These are phyloP conservation scores for Neurospora pannonica DNA, from an alignment of 495 filamentous ascomycete species.

Conservation along the genomic window DNA sequence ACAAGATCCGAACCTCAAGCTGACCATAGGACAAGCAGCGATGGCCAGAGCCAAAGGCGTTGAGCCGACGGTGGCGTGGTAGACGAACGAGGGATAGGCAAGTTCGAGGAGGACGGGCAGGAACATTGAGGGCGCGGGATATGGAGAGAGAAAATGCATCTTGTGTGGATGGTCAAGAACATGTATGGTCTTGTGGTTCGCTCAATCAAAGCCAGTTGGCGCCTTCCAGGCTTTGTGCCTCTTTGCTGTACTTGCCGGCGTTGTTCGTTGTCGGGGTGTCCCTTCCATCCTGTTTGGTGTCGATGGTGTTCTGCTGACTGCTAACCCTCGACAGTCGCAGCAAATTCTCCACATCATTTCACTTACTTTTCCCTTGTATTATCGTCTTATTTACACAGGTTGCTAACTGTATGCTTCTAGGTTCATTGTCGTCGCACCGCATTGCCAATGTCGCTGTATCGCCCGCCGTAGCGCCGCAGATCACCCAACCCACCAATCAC, in stretches of 20 bases:
- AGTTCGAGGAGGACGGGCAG: background rate
- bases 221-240: background rate
- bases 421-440: background rate
- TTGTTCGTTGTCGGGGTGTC: background rate
- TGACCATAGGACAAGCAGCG: background rate
- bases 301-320: background rate
- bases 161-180: background rate
- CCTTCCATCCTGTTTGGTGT: background rate
- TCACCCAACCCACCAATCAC: background rate
- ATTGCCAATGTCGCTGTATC: background rate
- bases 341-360: background rate
- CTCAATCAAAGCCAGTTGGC: background rate
- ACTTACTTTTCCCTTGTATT: no score
- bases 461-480: background rate
- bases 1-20: background rate
- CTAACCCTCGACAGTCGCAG: background rate
- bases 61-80: background rate
- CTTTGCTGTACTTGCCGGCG: background rate
- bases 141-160: background rate
- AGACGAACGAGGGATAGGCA: background rate
- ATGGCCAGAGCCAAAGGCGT: background rate
- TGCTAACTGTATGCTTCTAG: background rate
- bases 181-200: background rate
- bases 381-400: background rate
- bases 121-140: background rate